Evolutionary conservation across 148 eudicot genomes (phyloP).

Genomic region (Hydrangea macrophylla): DNA sequence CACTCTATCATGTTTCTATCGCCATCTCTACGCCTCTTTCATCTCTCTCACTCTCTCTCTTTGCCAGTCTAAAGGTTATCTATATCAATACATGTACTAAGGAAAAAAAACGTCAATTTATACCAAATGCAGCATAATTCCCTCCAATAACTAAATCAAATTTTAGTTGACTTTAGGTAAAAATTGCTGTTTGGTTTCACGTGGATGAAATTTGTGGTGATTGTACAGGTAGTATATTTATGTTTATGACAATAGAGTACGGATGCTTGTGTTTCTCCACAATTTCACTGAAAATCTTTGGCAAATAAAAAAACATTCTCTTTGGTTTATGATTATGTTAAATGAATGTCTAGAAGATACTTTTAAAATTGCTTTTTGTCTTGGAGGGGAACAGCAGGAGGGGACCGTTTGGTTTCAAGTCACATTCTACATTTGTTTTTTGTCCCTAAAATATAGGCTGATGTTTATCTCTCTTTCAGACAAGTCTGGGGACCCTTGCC

Average conservation of each 20-base stretch:
- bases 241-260: not conserved
- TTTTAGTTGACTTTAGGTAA: too few relatives aligned
- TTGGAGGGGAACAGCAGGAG: conserved; percentile 17
- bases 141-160: too few relatives aligned
- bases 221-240: not conserved
- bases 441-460: conserved; percentile 18
- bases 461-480: conserved; percentile 30
- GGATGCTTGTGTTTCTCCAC: conserved; percentile 5
- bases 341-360: conserved; percentile 16
- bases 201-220: not conserved
- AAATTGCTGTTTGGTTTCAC: too few relatives aligned
- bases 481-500: conserved; percentile 34
- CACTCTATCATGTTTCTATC: too few relatives aligned
- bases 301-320: conserved; percentile 6
- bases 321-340: conserved; percentile 7
- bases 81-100: too few relatives aligned
- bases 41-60: too few relatives aligned
- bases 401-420: conserved; percentile 36
- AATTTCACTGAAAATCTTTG: not conserved
- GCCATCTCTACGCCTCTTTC: too few relatives aligned
- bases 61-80: too few relatives aligned
- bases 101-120: too few relatives aligned
- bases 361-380: conserved; percentile 18
- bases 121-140: too few relatives aligned
- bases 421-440: conserved; percentile 21